These are phyloP conservation scores for Teratosphaeriaceae sp. DNA, from an alignment of 2,329 filamentous ascomycete species.

Conservation along the genomic window DNA sequence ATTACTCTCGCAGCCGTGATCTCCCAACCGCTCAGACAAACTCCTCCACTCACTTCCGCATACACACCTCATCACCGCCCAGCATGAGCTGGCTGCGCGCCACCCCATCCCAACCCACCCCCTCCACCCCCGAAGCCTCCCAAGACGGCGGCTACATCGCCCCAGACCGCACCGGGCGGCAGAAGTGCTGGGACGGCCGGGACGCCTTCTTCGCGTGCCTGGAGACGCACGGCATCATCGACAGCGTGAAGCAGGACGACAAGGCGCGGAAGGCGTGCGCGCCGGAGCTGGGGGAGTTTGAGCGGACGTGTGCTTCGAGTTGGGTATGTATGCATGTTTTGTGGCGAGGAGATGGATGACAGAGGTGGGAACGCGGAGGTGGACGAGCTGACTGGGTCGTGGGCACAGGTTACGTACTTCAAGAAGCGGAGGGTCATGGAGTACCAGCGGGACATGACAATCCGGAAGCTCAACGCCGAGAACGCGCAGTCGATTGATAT, in stretches of 20 bases:
- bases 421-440: slow-evolving; percentile 95
- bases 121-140: slow-evolving; percentile 22
- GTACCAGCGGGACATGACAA: slow-evolving; percentile 71
- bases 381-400: slow-evolving; percentile 2
- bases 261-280: slow-evolving; percentile 51
- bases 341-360: no score
- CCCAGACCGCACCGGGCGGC: slow-evolving; percentile 76
- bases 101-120: slow-evolving; percentile 16
- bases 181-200: slow-evolving; percentile 81
- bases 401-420: slow-evolving; percentile 86
- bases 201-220: slow-evolving; percentile 86
- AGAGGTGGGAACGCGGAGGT: neutral
- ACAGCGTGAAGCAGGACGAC: slow-evolving; percentile 55
- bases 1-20: neutral
- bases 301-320: slow-evolving; percentile 76
- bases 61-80: neutral
- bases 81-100: slow-evolving; percentile 32
- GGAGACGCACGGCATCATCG: slow-evolving; percentile 72
- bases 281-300: slow-evolving; percentile 59
- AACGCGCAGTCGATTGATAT: slow-evolving; percentile 28
- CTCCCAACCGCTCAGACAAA: neutral
- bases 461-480: slow-evolving; percentile 59
- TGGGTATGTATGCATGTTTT: no score
- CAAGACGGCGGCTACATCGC: slow-evolving; percentile 62
- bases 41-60: no score